phyloP scores from a whole-genome alignment of 805 yeast genomes.

The Ogataea siamensis region DNA sequence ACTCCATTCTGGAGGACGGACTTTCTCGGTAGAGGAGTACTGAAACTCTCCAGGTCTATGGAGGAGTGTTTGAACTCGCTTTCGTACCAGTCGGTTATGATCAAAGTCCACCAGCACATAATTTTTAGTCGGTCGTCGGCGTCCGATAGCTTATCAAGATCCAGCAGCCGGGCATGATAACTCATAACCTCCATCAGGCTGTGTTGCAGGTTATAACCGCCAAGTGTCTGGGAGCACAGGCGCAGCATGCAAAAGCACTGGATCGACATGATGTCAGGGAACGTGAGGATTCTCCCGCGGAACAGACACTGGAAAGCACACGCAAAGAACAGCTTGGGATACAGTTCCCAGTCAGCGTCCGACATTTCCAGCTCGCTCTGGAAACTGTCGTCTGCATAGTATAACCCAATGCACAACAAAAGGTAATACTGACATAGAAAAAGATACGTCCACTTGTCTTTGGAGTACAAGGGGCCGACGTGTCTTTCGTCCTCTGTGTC shows the following conservation, averaged over 20 bases:
- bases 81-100: constrained; percentile 32
- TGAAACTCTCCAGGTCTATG: constrained; percentile 17
- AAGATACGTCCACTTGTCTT: constrained; percentile 23
- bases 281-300: constrained; percentile 30
- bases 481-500: constrained; percentile 19
- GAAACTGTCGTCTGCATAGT: constrained; percentile 22
- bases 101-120: constrained; percentile 28
- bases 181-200: constrained; percentile 18
- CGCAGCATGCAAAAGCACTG: constrained; percentile 27
- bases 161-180: constrained; percentile 22
- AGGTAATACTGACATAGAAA: constrained; percentile 32
- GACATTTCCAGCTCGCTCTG: constrained; percentile 16
- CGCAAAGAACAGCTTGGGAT: constrained; percentile 26
- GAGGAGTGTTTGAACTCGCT: constrained; percentile 19
- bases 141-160: constrained; percentile 17
- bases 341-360: constrained; percentile 22
- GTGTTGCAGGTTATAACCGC: constrained; percentile 27
- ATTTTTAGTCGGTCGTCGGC: constrained; percentile 9
- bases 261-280: constrained; percentile 23
- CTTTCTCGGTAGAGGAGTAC: constrained; percentile 5
- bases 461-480: constrained; percentile 20
- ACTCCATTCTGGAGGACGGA: neutral
- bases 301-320: constrained; percentile 30
- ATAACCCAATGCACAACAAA: constrained; percentile 26
- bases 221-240: constrained; percentile 23